Evolutionary conservation across 129 eudicot genomes (phyloP), one percentile per base, ranked within the genome.

Genomic region (Flaveria trinervia): DNA sequence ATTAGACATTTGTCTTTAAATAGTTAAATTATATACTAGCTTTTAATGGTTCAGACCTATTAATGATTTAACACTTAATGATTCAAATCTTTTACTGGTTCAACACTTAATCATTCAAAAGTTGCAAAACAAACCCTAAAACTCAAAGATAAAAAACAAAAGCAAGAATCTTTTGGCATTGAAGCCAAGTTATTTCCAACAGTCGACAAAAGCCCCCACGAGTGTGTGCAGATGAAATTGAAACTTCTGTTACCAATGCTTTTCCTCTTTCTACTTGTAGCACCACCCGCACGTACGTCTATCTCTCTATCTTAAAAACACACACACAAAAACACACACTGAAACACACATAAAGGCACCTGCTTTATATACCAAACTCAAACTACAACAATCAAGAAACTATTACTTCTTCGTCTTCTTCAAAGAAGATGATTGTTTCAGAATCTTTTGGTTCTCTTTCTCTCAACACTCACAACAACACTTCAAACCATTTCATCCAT

Each of bases 201-300:
- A 45, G 50, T 45, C 2, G 50, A 45, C 50, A 45, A 45, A 45
- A 45, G 50, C 50, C 50, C 65, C 25, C 65, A 10, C 25, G 65
- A 20, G 65, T 10, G 17, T 62, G 20, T 62, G 44, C 43, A 28
- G 9, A 62, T 43, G 30, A 62, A 13, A 12, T 62, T 28, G 68
- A 26, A 4, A 62, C 68, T 62, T 62, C 11, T 61, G 68, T 61
- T 61, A 26, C 28, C 17, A 11, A 20, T 26, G 3, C 68, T 61
- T 57, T 61, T 61, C 68, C 18, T 61, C 18, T 61, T 61, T 61
- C 68, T 61, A 61, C 43, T 61, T 61, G 68, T 61, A 44, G 44
- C 68, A 62, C 20, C 20, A 64, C 12, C 69, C 69, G 45, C 69
- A 64, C 69, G 69, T 64, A 64, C 46, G 69, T 33, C 46, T 30